Evolutionary conservation across 2,329 filamentous ascomycete species (phyloP).

Genomic region (Sclerotiophoma versabilis): DNA sequence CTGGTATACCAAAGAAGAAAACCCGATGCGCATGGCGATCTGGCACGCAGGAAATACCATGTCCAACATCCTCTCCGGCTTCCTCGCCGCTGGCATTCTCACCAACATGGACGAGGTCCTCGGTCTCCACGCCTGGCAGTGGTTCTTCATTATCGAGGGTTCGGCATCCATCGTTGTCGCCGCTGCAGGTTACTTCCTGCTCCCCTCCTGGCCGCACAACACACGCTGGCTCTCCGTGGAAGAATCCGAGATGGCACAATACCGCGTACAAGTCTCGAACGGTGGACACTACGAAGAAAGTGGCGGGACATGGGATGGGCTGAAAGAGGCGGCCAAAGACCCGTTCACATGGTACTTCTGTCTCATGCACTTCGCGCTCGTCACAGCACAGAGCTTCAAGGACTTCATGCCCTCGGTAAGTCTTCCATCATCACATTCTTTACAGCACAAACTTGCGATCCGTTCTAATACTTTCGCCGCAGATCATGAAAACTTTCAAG

Average conservation of each 20-base stretch:
- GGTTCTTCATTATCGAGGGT: conserved; percentile 63
- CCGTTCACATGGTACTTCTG: conserved; percentile 53
- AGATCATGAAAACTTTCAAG: conserved; percentile 32
- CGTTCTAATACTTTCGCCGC: neutral
- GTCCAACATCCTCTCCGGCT: conserved; percentile 55
- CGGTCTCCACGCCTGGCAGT: conserved; percentile 50
- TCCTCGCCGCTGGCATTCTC: conserved; percentile 56
- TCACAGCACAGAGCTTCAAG: conserved; percentile 43
- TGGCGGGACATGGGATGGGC: conserved; percentile 50
- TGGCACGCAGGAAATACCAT: conserved; percentile 58
- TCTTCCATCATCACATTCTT: no score
- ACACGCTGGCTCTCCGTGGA: conserved; percentile 17
- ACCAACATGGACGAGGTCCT: conserved; percentile 54
- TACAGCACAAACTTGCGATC: neutral
- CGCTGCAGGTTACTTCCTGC: conserved; percentile 44
- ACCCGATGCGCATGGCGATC: conserved; percentile 54
- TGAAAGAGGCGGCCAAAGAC: conserved; percentile 48
- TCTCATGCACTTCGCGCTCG: conserved; percentile 50
- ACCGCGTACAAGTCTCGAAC: conserved; percentile 38
- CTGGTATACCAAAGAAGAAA: conserved; percentile 58
- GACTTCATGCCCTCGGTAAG: conserved; percentile 43
- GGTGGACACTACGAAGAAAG: conserved; percentile 50
- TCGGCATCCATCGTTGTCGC: conserved; percentile 57
- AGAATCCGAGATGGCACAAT: conserved; percentile 37
- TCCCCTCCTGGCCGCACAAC: conserved; percentile 39